Evolutionary conservation across 2,329 filamentous ascomycete genomes (phyloP).

Genomic region (Sclerotinia nivalis): DNA sequence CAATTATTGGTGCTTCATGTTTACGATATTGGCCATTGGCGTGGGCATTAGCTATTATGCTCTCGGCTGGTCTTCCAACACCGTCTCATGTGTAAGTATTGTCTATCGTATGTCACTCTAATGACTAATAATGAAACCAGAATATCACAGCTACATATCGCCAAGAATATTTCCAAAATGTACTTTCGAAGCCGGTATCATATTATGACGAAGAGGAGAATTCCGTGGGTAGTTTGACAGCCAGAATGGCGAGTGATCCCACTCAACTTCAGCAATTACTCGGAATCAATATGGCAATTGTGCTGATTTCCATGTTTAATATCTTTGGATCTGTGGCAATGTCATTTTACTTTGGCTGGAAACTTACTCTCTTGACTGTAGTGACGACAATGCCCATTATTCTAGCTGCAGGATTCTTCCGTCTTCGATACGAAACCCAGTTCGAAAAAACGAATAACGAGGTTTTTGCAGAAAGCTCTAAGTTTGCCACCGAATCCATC

Average conservation of each 20-base stretch:
- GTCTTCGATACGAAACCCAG: slow-evolving; percentile 54
- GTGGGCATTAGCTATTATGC: slow-evolving; percentile 42
- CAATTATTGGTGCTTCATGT: slow-evolving; percentile 53
- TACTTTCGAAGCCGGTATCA: slow-evolving; percentile 46
- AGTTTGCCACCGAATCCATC: slow-evolving; percentile 64
- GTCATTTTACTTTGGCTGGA: slow-evolving; percentile 74
- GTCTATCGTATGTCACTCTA: not conserved
- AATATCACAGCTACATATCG: slow-evolving; percentile 44
- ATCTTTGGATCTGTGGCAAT: slow-evolving; percentile 65
- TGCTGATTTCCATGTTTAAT: slow-evolving; percentile 65
- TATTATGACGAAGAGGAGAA: slow-evolving; percentile 50
- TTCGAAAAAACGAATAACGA: slow-evolving; percentile 58
- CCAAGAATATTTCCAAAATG: slow-evolving; percentile 48
- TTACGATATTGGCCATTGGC: slow-evolving; percentile 48
- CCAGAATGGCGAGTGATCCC: slow-evolving; percentile 50
- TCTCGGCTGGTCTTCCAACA: slow-evolving; percentile 45
- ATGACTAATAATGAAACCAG: slow-evolving; percentile 26
- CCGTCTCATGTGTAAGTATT: slow-evolving; percentile 41
- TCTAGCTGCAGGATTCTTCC: slow-evolving; percentile 47
- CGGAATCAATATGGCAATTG: slow-evolving; percentile 53
- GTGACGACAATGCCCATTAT: slow-evolving; percentile 58
- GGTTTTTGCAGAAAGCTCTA: slow-evolving; percentile 61
- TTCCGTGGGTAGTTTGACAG: slow-evolving; percentile 50
- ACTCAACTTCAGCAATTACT: slow-evolving; percentile 53
- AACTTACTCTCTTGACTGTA: slow-evolving; percentile 66